Conservation (phyloP, 805 yeast species). For the Candida hungchunana region DNA sequence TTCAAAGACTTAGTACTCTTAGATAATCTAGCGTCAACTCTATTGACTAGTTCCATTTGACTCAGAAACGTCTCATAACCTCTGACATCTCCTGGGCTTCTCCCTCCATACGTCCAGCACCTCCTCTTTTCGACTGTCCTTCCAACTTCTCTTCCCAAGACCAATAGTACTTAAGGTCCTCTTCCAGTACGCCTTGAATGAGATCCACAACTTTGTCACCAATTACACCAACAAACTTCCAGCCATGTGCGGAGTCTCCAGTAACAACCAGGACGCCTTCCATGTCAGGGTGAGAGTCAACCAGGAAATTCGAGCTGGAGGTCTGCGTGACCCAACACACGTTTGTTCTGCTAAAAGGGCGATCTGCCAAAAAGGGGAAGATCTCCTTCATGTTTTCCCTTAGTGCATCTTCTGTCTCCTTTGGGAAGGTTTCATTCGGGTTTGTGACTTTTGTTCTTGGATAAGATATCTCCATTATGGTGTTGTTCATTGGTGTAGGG, state of each 20-base stretch:
- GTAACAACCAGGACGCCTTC: conserved; percentile 27
- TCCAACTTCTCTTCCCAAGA: conserved; percentile 10
- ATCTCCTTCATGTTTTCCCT: conserved; percentile 27
- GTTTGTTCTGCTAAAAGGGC: conserved; percentile 26
- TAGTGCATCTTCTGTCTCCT: conserved; percentile 8
- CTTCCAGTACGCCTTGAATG: conserved; percentile 6
- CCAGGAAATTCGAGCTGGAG: conserved; percentile 25
- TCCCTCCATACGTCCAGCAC: no score
- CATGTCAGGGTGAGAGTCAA: conserved; percentile 25
- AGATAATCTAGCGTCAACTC: no score
- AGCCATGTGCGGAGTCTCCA: conserved; percentile 31
- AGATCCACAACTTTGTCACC: conserved; percentile 19
- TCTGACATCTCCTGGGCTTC: no score
- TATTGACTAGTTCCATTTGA: no score
- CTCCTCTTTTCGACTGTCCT: no score
- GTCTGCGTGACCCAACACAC: conserved; percentile 35
- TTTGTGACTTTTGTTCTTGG: conserved; percentile 8
- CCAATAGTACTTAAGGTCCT: conserved; percentile 5
- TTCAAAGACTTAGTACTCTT: no score
- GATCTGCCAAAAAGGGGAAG: conserved; percentile 6
- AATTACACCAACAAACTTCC: conserved; percentile 28
- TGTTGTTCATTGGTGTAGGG: no score
- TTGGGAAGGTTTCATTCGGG: conserved; percentile 13
- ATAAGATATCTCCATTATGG: conserved; percentile 2
- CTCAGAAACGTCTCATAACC: no score